phyloP scores from a whole-genome alignment of 2,329 filamentous ascomycete genomes.

The Trichoderma polysporum region DNA sequence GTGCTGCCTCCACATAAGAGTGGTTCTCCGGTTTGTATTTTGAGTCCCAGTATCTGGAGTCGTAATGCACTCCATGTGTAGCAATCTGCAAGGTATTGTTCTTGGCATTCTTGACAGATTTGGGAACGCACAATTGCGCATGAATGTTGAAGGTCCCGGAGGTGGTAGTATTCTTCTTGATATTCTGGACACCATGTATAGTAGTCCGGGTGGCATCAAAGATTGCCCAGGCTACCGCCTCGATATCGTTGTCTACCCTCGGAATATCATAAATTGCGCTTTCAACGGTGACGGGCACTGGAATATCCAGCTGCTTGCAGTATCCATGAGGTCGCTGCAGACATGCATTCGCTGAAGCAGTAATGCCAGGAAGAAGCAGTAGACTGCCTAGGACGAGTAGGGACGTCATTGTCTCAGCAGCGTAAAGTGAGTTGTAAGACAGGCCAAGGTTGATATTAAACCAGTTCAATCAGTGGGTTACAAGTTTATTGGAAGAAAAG shows the following conservation, averaged over 20 bases:
- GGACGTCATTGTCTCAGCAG: background rate
- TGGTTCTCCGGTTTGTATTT: constrained; percentile 12
- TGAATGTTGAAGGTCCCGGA: constrained; percentile 5
- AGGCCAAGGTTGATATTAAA: background rate
- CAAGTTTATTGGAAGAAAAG: background rate
- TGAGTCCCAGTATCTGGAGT: constrained; percentile 17
- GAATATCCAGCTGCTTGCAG: constrained; percentile 13
- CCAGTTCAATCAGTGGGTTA: background rate
- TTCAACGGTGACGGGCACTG: background rate
- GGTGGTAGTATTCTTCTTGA: constrained; percentile 14
- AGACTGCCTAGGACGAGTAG: background rate
- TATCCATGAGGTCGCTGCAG: constrained; percentile 4
- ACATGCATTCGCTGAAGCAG: background rate
- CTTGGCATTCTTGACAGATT: background rate
- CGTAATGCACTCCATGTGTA: constrained; percentile 12
- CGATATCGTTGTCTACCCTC: constrained; percentile 11
- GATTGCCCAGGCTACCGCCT: constrained; percentile 12
- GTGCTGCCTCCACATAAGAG: constrained; percentile 11
- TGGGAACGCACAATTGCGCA: constrained; percentile 3
- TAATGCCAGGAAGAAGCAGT: background rate
- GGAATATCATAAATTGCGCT: constrained; percentile 8
- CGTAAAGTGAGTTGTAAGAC: background rate
- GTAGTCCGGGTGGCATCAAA: constrained; percentile 4
- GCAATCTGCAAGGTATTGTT: constrained; percentile 5
- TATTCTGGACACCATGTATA: background rate